These are phyloP conservation scores for Kockiozyma suomiensis DNA, from an alignment of 805 yeast genomes.

Conservation along the genomic window DNA sequence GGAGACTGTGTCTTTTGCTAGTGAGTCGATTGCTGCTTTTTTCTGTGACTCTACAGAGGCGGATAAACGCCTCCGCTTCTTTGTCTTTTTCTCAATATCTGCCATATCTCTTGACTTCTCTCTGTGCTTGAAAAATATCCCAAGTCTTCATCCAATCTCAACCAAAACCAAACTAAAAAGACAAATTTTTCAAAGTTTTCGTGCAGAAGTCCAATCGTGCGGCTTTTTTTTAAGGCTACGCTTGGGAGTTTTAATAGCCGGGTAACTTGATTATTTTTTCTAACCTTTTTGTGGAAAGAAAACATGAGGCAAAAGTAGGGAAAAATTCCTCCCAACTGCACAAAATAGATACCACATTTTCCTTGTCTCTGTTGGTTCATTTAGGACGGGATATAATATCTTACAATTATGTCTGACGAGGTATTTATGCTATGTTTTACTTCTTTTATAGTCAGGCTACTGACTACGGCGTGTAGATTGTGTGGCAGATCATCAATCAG, in stretches of 20 bases:
- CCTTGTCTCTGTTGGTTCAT: not conserved
- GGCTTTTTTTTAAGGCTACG: not conserved
- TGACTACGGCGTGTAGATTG: slow-evolving; percentile 53
- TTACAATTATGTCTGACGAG: slow-evolving; percentile 29
- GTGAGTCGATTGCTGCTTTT: not conserved
- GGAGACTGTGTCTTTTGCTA: slow-evolving; percentile 8
- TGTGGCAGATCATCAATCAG: slow-evolving; percentile 96
- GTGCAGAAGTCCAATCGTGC: not conserved
- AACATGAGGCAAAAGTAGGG: not conserved
- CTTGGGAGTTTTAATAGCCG: slow-evolving; percentile 2
- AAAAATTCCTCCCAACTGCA: not conserved
- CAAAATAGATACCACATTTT: not conserved
- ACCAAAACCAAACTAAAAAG: not conserved
- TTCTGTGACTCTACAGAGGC: not conserved
- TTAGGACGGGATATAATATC: not conserved
- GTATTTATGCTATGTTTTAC: slow-evolving; percentile 7
- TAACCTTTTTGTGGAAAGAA: not conserved
- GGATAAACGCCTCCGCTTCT: slow-evolving; percentile 16
- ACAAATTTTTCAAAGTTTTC: not conserved
- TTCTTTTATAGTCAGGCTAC: not conserved
- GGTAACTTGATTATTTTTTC: not conserved
- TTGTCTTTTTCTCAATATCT: slow-evolving; percentile 8
- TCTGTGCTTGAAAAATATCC: too few relatives aligned
- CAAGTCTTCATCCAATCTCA: too few relatives aligned
- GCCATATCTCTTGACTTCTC: not conserved